Conservation (phyloP, 106 monocot species). For the Ottelia alismoides region DNA sequence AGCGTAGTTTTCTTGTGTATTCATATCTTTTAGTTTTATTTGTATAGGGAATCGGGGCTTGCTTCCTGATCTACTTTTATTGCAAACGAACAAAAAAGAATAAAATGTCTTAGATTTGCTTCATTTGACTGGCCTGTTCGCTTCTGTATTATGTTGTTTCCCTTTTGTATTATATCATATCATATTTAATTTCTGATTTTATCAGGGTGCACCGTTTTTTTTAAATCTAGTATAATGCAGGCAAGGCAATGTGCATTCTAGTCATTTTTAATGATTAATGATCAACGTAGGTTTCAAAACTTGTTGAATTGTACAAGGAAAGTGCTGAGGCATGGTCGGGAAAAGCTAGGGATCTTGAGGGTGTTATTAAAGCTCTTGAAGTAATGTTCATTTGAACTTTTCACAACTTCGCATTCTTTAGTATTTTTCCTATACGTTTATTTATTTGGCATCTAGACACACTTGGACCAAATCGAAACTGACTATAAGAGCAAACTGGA, state of each 20-base stretch:
- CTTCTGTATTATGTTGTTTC: no score
- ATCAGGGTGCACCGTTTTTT: background rate
- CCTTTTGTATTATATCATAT: background rate
- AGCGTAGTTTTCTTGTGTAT: no score
- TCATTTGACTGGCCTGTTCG: no score
- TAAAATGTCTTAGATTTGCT: no score
- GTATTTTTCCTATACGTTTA: background rate
- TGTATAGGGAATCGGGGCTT: no score
- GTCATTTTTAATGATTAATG: slow-evolving; percentile 51
- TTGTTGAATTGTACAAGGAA: slow-evolving; percentile 85
- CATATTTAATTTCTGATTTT: background rate
- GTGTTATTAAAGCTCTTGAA: slow-evolving; percentile 96
- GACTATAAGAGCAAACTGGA: slow-evolving; percentile 85
- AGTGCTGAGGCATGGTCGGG: slow-evolving; percentile 92
- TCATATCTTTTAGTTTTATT: no score
- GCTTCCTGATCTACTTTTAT: no score
- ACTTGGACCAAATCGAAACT: slow-evolving; percentile 75
- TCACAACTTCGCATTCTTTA: background rate
- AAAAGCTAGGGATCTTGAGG: slow-evolving; percentile 90
- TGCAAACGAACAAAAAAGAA: no score
- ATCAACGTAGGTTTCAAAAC: slow-evolving; percentile 73
- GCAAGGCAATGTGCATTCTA: slow-evolving; percentile 59
- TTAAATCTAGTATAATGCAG: background rate
- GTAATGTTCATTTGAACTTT: slow-evolving; percentile 17
- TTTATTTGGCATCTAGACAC: slow-evolving; percentile 37